Base-by-base conservation (phyloP, 148 eudicot genomes). In the Vaccinium vitisidaea region DNA sequence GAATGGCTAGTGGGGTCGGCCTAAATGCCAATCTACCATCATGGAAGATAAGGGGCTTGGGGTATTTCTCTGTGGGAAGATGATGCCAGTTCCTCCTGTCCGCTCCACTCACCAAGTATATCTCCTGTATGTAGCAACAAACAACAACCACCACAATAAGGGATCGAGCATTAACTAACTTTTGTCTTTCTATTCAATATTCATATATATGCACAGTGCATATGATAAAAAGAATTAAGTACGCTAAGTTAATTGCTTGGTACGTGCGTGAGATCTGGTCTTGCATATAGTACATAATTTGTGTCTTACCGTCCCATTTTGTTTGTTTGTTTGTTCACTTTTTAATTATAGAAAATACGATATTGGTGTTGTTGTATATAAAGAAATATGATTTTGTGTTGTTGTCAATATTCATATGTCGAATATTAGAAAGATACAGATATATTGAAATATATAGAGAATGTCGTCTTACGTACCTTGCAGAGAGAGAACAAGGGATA, bases 1-100 rank as follows among this genome's bases (percentile, higher is more conserved):
- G 81, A 49, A 90, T 88, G 61, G 90, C 84, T 1, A 32, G 55
- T 56, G 91, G 92, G 50, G 93, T 92, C 58, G 98, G 98, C 79
- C 80, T 91, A 27, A 91, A 88, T 23, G 94, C 97, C 69, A 95
- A 80, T 86, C 98, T 91, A 12, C 98, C 98, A 82, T 95, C 98
- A 84, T 95, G 98, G 81, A 95, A 95, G 73, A 95, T 89, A n/a
- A 95, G 63, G 46, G 93, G 94, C 82, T 91, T 92, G 13, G 94
- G 94, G 81, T 92, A 94, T 54, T 84, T 88, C 67, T 92, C 85
- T 69, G 86, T 86, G 53, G 97, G 93, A 1, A 95, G 91, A 19
- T 75, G 27, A 36, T 89, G 87, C 95, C 97, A 95, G 27, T 83
- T 89, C 63, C 81, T 89, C 87, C 87, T 95, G 46, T 88, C 93